Conservation (phyloP, 2,329 filamentous ascomycete genomes). For the Sporothrix globosa region DNA sequence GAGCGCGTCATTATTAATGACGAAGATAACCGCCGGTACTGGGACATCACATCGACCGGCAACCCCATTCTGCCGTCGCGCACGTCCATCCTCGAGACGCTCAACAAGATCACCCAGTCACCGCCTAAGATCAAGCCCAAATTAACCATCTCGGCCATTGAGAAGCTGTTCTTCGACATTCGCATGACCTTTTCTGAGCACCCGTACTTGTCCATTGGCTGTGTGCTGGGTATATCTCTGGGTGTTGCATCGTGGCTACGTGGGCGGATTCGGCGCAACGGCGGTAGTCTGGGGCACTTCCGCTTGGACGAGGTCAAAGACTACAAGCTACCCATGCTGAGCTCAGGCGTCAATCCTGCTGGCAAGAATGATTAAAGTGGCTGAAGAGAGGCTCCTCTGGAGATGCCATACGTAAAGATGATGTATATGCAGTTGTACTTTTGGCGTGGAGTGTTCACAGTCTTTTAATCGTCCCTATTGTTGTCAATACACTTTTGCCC, state of each 20-base stretch:
- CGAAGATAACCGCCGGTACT: constrained; percentile 91
- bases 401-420: background rate
- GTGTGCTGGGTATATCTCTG: constrained; percentile 61
- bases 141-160: constrained; percentile 72
- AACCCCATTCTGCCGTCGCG: constrained; percentile 88
- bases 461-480: background rate
- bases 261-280: constrained; percentile 57
- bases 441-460: background rate
- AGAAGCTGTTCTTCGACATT: constrained; percentile 72
- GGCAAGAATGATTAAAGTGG: constrained; percentile 55
- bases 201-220: constrained; percentile 60
- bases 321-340: constrained; percentile 67
- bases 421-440: background rate
- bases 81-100: constrained; percentile 86
- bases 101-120: constrained; percentile 69
- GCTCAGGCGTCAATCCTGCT: constrained; percentile 47
- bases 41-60: constrained; percentile 88
- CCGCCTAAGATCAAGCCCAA: constrained; percentile 75
- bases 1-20: constrained; percentile 97
- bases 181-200: constrained; percentile 62
- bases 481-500: background rate
- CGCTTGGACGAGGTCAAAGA: constrained; percentile 59
- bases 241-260: constrained; percentile 58
- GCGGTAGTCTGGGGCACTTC: constrained; percentile 58
- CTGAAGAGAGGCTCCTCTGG: background rate